Base-by-base conservation (phyloP, 352 stramenopile genomes). In the Phytopythium ostracodes region DNA sequence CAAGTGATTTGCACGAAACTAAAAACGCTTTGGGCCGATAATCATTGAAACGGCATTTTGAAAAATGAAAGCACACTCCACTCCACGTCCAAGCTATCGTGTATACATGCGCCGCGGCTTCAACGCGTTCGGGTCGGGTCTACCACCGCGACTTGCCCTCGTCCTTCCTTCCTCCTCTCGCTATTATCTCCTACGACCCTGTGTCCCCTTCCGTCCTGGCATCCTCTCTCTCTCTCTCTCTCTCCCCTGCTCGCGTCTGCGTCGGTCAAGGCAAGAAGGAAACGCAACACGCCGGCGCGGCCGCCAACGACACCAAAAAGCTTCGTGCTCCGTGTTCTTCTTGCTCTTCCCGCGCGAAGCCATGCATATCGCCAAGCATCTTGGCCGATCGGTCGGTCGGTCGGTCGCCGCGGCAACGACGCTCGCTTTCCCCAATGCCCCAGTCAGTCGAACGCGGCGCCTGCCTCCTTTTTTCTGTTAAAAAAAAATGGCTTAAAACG, bases 401-500 rank as follows among this genome's bases (percentile, higher is more conserved):
- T 33, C 29, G n/a, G n/a, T n/a, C n/a, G n/a, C n/a, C n/a, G n/a
- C n/a, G n/a, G n/a, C n/a, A n/a, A n/a, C n/a, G 29, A 33, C 29
- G 33, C 33, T 38, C 33, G 33, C 38, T 12, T n/a, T n/a, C n/a
- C 38, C 38, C 38, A n/a, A 8, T 50, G 22, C 22, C 24, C 12
- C 12, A 33, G 46, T 11, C 46, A 1, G 46, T 33, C 46, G 46
- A 52, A 9, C 46, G 46, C 24, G 42, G 42, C 42, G 42, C 24
- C 46, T 24, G 46, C 46, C 12, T n/a, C 20, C 22, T 20, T 52
- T 47, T 6, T 9, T 47, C 25, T 47, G n/a, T n/a, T n/a, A n/a
- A n/a, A 44, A 36, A 40, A 36, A 40, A 75, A 82, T 84, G 82
- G 73, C 75, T 89, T 94, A 95, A 86, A 94, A 91, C 64, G 82